A percentile compares a stretch with the other conserved stretches of the same genome.
These are phyloP conservation scores for Allium sativum DNA, from an alignment of 106 monocot species.

Conservation along the genomic window DNA sequence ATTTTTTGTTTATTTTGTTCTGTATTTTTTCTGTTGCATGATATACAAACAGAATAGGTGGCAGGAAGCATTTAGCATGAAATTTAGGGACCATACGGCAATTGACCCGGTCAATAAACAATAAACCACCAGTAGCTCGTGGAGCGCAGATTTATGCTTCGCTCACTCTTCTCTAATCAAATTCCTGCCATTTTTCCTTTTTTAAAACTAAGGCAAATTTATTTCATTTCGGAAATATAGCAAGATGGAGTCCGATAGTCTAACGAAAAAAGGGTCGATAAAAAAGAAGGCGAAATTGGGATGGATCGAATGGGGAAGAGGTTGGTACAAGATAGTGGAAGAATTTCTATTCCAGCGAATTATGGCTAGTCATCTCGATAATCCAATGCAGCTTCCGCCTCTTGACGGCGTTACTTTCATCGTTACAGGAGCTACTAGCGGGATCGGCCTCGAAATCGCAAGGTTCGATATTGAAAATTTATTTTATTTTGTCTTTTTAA, in stretches of 20 bases:
- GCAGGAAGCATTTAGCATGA: too few relatives aligned
- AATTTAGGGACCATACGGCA: too few relatives aligned
- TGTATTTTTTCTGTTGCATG: too few relatives aligned
- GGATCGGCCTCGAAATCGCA: conserved; percentile 83
- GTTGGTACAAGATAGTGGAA: conserved; percentile 48
- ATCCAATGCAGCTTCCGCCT: conserved; percentile 59
- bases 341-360: conserved; percentile 97
- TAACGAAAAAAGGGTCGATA: neutral
- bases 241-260: neutral
- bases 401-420: conserved; percentile 61
- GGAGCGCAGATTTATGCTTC: too few relatives aligned
- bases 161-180: too few relatives aligned
- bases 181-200: too few relatives aligned
- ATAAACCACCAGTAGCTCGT: too few relatives aligned
- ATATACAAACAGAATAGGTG: too few relatives aligned
- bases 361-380: conserved; percentile 76
- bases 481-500: neutral
- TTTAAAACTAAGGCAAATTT: too few relatives aligned
- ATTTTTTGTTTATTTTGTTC: too few relatives aligned
- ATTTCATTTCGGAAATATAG: too few relatives aligned
- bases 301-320: conserved; percentile 84
- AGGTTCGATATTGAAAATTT: conserved; percentile 22
- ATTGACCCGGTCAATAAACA: too few relatives aligned
- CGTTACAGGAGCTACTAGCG: conserved; percentile 88
- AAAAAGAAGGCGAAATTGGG: conserved; percentile 55